Evolutionary conservation across 2,329 filamentous ascomycete genomes (phyloP).

Genomic region (Arthrobotrys musiformis): DNA sequence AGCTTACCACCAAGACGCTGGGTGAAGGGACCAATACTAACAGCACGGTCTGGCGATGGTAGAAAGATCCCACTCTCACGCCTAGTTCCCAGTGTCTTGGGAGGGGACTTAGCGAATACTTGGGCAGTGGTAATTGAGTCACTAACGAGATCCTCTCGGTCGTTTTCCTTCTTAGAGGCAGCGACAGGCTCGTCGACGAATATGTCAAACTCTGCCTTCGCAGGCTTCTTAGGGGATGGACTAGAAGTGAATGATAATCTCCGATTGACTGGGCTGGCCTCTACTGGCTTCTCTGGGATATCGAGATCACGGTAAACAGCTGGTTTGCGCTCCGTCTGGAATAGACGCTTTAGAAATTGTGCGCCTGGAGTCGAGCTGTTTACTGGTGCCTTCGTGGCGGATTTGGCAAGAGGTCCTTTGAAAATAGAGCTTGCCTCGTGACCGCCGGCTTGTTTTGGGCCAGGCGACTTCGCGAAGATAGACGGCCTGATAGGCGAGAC

Average conservation of each 20-base stretch:
- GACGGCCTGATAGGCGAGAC: neutral
- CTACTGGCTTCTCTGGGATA: neutral
- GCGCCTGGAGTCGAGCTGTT: neutral
- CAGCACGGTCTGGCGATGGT: conserved; percentile 35
- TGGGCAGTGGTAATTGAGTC: conserved; percentile 47
- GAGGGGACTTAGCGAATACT: conserved; percentile 41
- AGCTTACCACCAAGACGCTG: conserved; percentile 19
- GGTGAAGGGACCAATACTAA: conserved; percentile 48
- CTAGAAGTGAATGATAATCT: conserved; percentile 12
- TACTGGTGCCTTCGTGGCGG: neutral
- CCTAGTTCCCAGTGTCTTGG: conserved; percentile 41
- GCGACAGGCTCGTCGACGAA: conserved; percentile 26
- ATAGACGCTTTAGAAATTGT: neutral
- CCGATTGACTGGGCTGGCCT: conserved; percentile 26
- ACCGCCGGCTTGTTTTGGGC: neutral
- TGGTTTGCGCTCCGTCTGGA: conserved; percentile 12
- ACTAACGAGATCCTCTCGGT: neutral
- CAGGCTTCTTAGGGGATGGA: neutral
- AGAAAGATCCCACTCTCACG: conserved; percentile 46
- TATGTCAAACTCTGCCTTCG: conserved; percentile 45
- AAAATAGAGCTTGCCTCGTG: neutral
- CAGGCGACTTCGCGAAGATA: neutral
- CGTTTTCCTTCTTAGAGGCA: neutral
- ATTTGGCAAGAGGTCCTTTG: neutral
- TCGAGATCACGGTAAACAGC: neutral